Evolutionary conservation across 495 filamentous ascomycete species (phyloP), one percentile per base, ranked within the genome.

Genomic region (Rhypophila decipiens): DNA sequence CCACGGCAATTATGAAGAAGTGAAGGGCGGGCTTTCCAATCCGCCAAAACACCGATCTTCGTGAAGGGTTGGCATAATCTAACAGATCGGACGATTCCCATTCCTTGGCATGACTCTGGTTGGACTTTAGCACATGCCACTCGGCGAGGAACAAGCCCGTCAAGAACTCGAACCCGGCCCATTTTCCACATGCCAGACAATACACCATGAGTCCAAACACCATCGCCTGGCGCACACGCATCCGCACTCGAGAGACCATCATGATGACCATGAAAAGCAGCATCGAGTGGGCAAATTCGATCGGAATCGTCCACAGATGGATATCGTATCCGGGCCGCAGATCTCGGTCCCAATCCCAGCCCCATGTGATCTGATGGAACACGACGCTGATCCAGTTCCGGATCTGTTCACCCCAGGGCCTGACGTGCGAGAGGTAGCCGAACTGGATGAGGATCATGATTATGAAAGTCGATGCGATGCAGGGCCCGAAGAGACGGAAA

Each of bases 271-370:
- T 55, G 53, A 84, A 86, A 1, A 86, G 67, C 18, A 86, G 60
- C 49, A 84, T 72, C 13, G 80, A 84, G 52, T 78, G 75, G 37
- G 72, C 70, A 38, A 84, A 79, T 52, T 86, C 81, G 34, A 84
- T 75, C 0, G 82, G 79, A 27, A 86, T 84, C 10, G 82, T 84
- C 81, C 81, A 86, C 0, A 83, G 65, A 43, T 81, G 79, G 17
- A 75, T 71, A 42, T 84, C 79, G 57, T 83, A 84, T 7, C 52
- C 55, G 21, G 76, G 70, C 37, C 72, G 69, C 58, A 80, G 73
- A 43, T 73, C 75, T 0, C 69, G 49, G 17, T 69, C 67, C 74
- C 77, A 80, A 20, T 71, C 62, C 65, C 77, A 82, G 15, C 73
- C 72, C 59, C 79, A 73, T 31, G 59, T 61, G 12, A 83, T 63